A percentile compares a stretch with the other conserved stretches of the same genome.
phyloP scores from a whole-genome alignment of 129 eudicot species.

The Artemisia tridentata region DNA sequence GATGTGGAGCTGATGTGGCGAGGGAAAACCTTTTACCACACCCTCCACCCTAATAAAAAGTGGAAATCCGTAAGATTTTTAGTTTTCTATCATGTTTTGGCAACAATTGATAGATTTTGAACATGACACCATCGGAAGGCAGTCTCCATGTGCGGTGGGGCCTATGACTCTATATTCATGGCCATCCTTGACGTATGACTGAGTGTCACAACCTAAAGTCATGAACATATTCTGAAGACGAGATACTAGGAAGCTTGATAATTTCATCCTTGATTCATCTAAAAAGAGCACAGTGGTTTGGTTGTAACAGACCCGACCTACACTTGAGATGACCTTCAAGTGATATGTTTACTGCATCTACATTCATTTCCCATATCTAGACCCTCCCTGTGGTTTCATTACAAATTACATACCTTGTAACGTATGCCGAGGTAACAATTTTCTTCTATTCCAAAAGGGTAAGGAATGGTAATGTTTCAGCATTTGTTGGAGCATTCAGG shows the following conservation, averaged over 20 bases:
- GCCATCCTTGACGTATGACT: not conserved
- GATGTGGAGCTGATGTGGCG: too few relatives aligned
- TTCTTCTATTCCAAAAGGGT: conserved; percentile 28
- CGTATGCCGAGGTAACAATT: conserved; percentile 8
- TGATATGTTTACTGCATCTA: conserved; percentile 6
- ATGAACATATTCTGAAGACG: not conserved
- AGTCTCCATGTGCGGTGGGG: conserved; percentile 17
- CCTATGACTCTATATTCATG: not conserved
- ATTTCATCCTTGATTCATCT: not conserved
- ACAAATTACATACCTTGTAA: conserved; percentile 20
- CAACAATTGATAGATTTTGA: conserved; percentile 21
- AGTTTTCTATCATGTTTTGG: conserved; percentile 1
- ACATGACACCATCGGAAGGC: conserved; percentile 17
- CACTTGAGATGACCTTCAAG: conserved; percentile 1
- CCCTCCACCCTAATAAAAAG: conserved; percentile 7
- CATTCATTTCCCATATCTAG: not conserved
- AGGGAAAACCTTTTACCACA: too few relatives aligned
- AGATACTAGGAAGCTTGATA: not conserved
- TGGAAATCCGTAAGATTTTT: conserved; percentile 2
- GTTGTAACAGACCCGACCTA: conserved; percentile 18
- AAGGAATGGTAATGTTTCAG: conserved; percentile 9
- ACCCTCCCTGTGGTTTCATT: not conserved
- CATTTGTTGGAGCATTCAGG: conserved; percentile 7
- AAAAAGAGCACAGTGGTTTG: not conserved
- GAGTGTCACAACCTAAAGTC: conserved; percentile 5